Percentiles rank a stretch among this genome's conserved stretches.
Conservation (phyloP, 257 asterid species). For the Solanum tacnaense region DNA sequence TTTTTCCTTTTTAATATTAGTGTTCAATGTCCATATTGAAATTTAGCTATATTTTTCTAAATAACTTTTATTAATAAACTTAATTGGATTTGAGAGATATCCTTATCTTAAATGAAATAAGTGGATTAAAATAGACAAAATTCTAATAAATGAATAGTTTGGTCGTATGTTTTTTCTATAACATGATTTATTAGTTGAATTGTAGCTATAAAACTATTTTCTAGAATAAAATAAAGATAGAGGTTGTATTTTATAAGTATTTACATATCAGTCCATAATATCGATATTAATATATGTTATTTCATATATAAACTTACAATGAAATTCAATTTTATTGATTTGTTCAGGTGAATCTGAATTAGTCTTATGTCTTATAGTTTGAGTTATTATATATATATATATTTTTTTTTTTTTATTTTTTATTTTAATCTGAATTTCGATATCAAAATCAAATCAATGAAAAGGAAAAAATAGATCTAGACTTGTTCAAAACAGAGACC, state of each 20-base stretch:
- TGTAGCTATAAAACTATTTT: not conserved
- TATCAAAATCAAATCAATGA: too few species aligned
- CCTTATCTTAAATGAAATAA: not conserved
- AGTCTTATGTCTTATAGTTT: not conserved
- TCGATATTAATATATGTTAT: not conserved
- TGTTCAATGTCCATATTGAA: not conserved
- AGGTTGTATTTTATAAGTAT: not conserved
- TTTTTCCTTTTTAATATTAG: not conserved
- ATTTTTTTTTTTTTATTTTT: fast-evolving
- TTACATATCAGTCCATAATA: not conserved
- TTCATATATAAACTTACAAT: too few species aligned
- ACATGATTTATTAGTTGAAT: too few species aligned
- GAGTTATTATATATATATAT: too few species aligned
- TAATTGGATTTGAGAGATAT: not conserved
- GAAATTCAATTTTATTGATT: too few species aligned
- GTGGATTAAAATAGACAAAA: too few species aligned
- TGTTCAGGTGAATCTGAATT: not conserved
- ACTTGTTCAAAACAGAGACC: not conserved
- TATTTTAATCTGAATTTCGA: too few species aligned
- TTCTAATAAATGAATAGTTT: too few species aligned
- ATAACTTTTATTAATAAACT: not conserved
- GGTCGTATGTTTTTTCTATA: not conserved
- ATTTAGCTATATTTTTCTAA: too few species aligned
- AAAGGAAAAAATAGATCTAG: not conserved
- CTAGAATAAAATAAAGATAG: not conserved